phyloP scores from a whole-genome alignment of 768 basidiomycete genomes.

The Myochromella boudieri region DNA sequence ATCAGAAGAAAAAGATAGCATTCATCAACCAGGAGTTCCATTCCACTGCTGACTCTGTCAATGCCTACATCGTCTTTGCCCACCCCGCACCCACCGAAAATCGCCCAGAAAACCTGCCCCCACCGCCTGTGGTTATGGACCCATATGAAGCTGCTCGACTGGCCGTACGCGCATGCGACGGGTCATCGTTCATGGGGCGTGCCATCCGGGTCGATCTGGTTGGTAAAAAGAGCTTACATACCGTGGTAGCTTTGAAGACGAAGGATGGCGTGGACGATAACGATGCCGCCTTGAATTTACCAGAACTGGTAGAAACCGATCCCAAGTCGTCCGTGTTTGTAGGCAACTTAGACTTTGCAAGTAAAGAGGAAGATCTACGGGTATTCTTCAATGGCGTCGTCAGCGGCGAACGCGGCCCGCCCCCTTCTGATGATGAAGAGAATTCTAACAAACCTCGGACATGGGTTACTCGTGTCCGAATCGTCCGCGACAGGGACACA shows the following conservation, averaged over 20 bases:
- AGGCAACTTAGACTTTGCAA: constrained; percentile 90
- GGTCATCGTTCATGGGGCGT: constrained; percentile 71
- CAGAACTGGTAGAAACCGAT: constrained; percentile 46
- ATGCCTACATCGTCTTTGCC: constrained; percentile 92
- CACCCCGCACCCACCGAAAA: constrained; percentile 47
- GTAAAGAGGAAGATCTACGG: constrained; percentile 87
- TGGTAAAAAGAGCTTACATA: constrained; percentile 24
- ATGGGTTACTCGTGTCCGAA: constrained; percentile 85
- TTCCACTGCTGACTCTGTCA: constrained; percentile 67
- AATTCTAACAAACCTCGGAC: constrained; percentile 36
- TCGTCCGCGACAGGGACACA: constrained; percentile 87
- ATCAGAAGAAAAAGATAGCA: constrained; percentile 90
- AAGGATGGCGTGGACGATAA: constrained; percentile 18
- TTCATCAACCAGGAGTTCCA: constrained; percentile 95
- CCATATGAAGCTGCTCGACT: constrained; percentile 69
- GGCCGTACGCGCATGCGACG: constrained; percentile 63
- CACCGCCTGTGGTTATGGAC: constrained; percentile 48
- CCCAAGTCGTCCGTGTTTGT: constrained; percentile 87
- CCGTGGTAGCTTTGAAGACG: not conserved
- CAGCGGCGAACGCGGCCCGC: constrained; percentile 65
- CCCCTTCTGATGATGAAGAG: constrained; percentile 28
- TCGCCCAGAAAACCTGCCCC: constrained; percentile 52
- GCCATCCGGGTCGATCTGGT: constrained; percentile 80
- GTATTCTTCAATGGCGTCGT: constrained; percentile 83
- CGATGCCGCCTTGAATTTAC: too few relatives aligned